Base-by-base conservation (phyloP, 2,329 filamentous ascomycete species). In the Didymella segeticola region DNA sequence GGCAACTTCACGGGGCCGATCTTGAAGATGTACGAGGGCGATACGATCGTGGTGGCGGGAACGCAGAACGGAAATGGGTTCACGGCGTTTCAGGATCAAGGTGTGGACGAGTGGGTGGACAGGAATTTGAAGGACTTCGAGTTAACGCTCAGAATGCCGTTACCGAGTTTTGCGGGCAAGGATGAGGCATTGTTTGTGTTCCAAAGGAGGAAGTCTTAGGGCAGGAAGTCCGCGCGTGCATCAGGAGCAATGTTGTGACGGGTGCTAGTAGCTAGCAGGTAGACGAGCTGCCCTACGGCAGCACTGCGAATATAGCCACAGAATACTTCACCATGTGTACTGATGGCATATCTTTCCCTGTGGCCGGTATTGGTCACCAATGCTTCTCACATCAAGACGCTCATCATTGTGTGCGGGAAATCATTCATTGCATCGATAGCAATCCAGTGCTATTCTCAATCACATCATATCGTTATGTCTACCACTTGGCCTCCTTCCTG, bases 1-100 rank as follows among this genome's bases (percentile, higher is more conserved):
- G 80, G 81, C 15, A 82, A 83, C 19, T 91, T 92, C 65, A 91
- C 88, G 1, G 79, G 80, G 30, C 77, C 78, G 56, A 77, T 90
- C 55, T 72, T 92, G 56, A 77, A 78, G 49, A 83, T 83, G 15
- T 92, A 86, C 67, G 66, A 77, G 34, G 86, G 86, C 15, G 82
- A 88, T 69, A 83, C 82, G 3, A 79, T 91, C 43, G 84, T 88
- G n/a, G 84, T 89, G 12, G 88, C 88, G 1, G 89, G 89, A 17
- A 90, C 89, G 19, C 88, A 91, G 75, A 91, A 91, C 68, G 74
- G 75, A 17, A 91, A 90, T 70, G 87, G 89, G 2, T 91, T 89
- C 68, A 92, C 89, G 0, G 86, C 82, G 0, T 91, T 91, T 70
- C 80, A 78, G 47, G 78, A 82, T 60, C 76, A 82, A 71, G 86